Base-by-base conservation (phyloP, 2,329 filamentous ascomycete species). In the Monosporascus cannonballus region DNA sequence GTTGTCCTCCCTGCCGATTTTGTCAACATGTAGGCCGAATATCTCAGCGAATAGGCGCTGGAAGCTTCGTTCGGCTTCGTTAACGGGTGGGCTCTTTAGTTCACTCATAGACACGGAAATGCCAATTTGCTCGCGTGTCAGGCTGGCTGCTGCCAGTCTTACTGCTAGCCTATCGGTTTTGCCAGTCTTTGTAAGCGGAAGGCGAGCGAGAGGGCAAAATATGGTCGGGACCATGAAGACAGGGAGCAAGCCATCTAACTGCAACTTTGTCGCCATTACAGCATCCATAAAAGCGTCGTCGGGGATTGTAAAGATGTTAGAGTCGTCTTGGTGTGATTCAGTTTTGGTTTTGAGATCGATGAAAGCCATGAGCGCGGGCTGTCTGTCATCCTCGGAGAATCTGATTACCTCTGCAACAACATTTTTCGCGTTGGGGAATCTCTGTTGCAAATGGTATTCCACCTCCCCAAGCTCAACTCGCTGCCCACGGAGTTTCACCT, bases 401-500 rank as follows among this genome's bases (percentile, higher is more conserved):
- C 18, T 20, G 24, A 20, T 3, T 1, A 11, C 9, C 18, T 44
- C 41, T 17, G 24, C 41, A 17, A 44, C 1, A 11, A 22, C 38
- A 17, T 41, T 44, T 11, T 18, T 22, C 1, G n/a, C 41, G 2
- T 2, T 2, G 25, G 25, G 25, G 25, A 25, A 25, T 25, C 2
- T 25, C 25, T 25, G 9, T 18, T 22, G 18, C 1, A 54, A 25
- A 18, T 51, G 47, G 17, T 52, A 37, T 18, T 55, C 53, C 3
- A 55, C 48, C 7, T 55, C 53, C 1, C 48, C 50, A 4, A 60
- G 44, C 46, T 60, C 57, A 14, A 58, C 39, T 3, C 57, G 52
- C 27, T 54, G 51, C 6, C 58, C 57, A 30, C 48, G 48, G 15
- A 58, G 48, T 45, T 64, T 63, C 22, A 64, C 61, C 22, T 63